phyloP scores from a whole-genome alignment of 257 asterid species.

The Linaria vulgaris region DNA sequence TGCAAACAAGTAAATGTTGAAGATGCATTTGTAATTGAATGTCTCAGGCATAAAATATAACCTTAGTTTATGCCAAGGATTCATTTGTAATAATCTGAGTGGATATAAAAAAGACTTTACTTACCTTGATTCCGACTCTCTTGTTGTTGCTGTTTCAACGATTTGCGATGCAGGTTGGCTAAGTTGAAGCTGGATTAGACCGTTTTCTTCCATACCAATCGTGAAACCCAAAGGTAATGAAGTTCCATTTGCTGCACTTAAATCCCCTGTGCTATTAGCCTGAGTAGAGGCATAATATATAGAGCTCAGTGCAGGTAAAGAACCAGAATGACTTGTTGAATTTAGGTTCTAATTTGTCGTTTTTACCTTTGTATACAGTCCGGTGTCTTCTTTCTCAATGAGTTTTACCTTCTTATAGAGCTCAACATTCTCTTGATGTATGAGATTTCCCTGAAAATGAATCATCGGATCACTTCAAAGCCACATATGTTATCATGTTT shows the following conservation, averaged over 20 bases:
- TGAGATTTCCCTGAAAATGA: slow-evolving; percentile 39
- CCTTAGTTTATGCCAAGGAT: too few relatives aligned
- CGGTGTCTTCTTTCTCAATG: too few relatives aligned
- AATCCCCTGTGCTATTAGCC: slow-evolving; percentile 42
- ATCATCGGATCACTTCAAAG: neutral
- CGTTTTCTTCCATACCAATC: slow-evolving; percentile 21
- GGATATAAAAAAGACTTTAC: neutral
- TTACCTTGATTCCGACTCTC: neutral
- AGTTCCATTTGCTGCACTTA: slow-evolving; percentile 25
- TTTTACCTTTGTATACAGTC: neutral
- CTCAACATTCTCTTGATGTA: slow-evolving; percentile 53
- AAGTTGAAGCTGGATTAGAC: slow-evolving; percentile 40
- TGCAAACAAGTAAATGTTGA: too few relatives aligned
- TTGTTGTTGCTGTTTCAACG: neutral
- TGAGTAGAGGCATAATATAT: slow-evolving; percentile 24
- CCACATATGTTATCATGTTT: neutral
- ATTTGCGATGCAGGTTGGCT: slow-evolving; percentile 35
- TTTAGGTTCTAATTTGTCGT: too few relatives aligned
- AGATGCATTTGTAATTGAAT: too few relatives aligned
- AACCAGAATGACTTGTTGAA: neutral
- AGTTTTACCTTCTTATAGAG: slow-evolving; percentile 30
- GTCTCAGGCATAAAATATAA: too few relatives aligned
- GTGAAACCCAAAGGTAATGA: slow-evolving; percentile 28
- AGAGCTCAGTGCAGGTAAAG: neutral
- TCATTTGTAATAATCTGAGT: too few relatives aligned